phyloP scores from a whole-genome alignment of 768 basidiomycete genomes.

The Mycena galericulata region DNA sequence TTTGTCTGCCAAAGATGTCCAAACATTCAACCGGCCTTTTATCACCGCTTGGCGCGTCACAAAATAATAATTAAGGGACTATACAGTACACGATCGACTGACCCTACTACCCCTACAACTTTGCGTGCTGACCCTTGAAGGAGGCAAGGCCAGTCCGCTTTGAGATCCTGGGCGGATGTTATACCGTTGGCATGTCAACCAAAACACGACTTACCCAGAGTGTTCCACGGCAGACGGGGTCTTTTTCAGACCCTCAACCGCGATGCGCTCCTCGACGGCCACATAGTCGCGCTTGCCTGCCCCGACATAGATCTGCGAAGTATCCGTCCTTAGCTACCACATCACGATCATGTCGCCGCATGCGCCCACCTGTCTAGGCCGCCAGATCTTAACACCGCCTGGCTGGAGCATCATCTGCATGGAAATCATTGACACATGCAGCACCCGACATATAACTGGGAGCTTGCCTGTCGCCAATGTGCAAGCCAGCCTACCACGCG shows the following conservation, averaged over 20 bases:
- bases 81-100: not conserved
- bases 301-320: constrained; percentile 82
- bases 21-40: not conserved
- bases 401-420: constrained; percentile 90
- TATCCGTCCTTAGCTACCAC: constrained; percentile 10
- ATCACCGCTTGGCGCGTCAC: not conserved
- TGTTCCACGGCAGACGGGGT: constrained; percentile 75
- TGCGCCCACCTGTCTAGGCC: constrained; percentile 78
- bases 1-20: constrained; percentile 1
- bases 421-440: constrained; percentile 21
- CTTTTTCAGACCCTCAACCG: constrained; percentile 65
- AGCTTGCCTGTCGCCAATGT: constrained; percentile 87
- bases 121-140: constrained; percentile 64
- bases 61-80: constrained; percentile 30
- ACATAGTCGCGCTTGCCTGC: constrained; percentile 80
- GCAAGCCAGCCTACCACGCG: constrained; percentile 94
- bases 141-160: constrained; percentile 75
- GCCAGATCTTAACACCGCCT: constrained; percentile 94
- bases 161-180: constrained; percentile 59
- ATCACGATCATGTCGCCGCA: constrained; percentile 18
- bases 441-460: not conserved
- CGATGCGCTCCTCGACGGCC: constrained; percentile 67
- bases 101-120: constrained; percentile 49
- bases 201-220: constrained; percentile 73
- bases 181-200: constrained; percentile 54